Evolutionary conservation across 768 basidiomycete species (phyloP).

Genomic region (Russula emetica): DNA sequence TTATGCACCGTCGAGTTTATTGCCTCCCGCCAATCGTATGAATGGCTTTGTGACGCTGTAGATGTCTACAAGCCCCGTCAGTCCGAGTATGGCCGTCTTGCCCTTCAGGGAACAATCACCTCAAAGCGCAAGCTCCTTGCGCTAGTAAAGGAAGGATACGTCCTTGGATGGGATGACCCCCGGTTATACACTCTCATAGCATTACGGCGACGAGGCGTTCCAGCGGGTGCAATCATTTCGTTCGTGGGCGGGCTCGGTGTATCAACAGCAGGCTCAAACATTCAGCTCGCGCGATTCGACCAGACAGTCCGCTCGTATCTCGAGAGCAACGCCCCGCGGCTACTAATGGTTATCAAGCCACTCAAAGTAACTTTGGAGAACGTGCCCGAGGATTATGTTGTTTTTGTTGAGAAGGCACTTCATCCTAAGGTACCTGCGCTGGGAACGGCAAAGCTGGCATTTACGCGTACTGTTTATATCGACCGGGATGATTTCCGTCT

Average conservation of each 20-base stretch:
- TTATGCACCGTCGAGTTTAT: slow-evolving; percentile 96
- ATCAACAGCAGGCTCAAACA: slow-evolving; percentile 76
- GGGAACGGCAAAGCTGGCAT: slow-evolving; percentile 75
- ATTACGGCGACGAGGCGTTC: slow-evolving; percentile 88
- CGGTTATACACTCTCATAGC: slow-evolving; percentile 96
- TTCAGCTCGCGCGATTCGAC: slow-evolving; percentile 87
- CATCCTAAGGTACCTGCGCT: slow-evolving; percentile 92
- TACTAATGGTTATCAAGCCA: slow-evolving; percentile 88
- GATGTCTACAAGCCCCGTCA: slow-evolving; percentile 96
- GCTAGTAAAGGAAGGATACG: slow-evolving; percentile 80
- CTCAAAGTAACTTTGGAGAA: slow-evolving; percentile 91
- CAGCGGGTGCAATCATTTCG: slow-evolving; percentile 90
- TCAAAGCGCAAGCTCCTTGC: slow-evolving; percentile 93
- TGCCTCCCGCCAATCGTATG: slow-evolving; percentile 92
- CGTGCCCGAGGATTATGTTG: slow-evolving; percentile 76
- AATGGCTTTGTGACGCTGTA: slow-evolving; percentile 98
- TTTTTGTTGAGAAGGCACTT: slow-evolving; percentile 83
- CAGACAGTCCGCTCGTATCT: slow-evolving; percentile 84
- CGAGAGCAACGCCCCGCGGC: slow-evolving; percentile 79
- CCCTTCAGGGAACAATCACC: slow-evolving; percentile 90
- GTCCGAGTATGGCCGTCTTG: slow-evolving; percentile 93
- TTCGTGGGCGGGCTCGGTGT: slow-evolving; percentile 96
- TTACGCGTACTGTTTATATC: slow-evolving; percentile 87
- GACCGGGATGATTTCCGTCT: slow-evolving; percentile 90
- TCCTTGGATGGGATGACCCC: slow-evolving; percentile 95